Evolutionary conservation across 1,139 yeast genomes (phyloP).

Genomic region (Dujonia santamariae): DNA sequence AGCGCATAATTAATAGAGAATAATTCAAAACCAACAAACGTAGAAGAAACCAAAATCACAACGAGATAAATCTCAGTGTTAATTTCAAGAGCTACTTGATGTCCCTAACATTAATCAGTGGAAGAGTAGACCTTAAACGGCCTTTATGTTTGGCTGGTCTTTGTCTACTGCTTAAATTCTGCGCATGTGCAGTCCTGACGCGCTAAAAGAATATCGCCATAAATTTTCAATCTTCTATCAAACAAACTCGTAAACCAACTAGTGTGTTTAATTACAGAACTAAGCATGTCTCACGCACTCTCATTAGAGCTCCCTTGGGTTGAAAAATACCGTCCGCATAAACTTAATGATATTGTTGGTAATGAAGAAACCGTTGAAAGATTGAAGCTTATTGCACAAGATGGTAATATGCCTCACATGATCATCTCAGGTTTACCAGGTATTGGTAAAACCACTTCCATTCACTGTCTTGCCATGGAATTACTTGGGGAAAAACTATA

Average conservation of each 20-base stretch:
- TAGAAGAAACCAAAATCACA: too few relatives aligned
- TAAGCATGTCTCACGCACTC: conserved; percentile 14
- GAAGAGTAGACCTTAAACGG: too few relatives aligned
- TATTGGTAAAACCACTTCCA: conserved; percentile 93
- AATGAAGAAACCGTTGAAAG: conserved; percentile 88
- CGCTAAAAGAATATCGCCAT: not conserved
- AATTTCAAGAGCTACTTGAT: too few relatives aligned
- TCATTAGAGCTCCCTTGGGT: conserved; percentile 65
- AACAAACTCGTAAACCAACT: too few relatives aligned
- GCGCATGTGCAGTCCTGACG: not conserved
- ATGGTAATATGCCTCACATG: conserved; percentile 97
- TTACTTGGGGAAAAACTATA: conserved; percentile 67
- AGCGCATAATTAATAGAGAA: too few relatives aligned
- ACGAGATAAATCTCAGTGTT: too few relatives aligned
- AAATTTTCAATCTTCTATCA: too few relatives aligned
- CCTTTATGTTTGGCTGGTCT: too few relatives aligned
- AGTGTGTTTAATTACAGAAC: too few relatives aligned
- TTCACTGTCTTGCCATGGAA: conserved; percentile 86
- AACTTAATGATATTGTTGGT: conserved; percentile 84
- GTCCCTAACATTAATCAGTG: too few relatives aligned
- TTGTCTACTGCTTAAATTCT: too few relatives aligned
- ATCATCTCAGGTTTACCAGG: conserved; percentile 95
- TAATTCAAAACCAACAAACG: too few relatives aligned
- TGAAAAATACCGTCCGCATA: conserved; percentile 86
- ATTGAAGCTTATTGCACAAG: conserved; percentile 76